These are phyloP conservation scores for Conringia planisiliqua DNA, from an alignment of 345 rosid genomes.

Conservation along the genomic window DNA sequence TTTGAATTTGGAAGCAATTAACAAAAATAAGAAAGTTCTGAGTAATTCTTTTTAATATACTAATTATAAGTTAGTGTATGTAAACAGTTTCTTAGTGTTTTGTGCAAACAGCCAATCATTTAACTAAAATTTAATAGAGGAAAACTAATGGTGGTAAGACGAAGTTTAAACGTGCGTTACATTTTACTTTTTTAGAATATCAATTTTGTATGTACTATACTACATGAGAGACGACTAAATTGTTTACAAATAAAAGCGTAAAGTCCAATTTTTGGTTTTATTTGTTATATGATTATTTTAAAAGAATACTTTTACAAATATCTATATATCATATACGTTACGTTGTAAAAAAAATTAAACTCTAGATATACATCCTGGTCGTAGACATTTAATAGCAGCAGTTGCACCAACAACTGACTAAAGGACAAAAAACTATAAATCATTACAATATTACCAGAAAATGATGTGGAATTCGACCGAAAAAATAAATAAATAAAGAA, in stretches of 20 bases:
- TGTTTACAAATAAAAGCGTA: not conserved
- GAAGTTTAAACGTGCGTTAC: not conserved
- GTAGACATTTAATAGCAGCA: constrained; percentile 34
- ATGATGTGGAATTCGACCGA: constrained; percentile 24
- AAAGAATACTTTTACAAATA: not conserved
- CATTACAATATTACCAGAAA: constrained; percentile 29
- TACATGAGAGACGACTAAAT: not conserved
- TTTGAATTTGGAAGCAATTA: not conserved
- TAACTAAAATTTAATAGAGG: not conserved
- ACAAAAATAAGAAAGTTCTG: not conserved
- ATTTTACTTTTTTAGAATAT: not conserved
- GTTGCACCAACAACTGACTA: constrained; percentile 32
- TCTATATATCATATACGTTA: not conserved
- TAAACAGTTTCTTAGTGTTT: not conserved
- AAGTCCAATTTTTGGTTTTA: not conserved
- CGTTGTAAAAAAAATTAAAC: not conserved
- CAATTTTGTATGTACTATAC: not conserved
- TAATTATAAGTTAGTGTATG: not conserved
- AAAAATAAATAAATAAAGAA: not conserved
- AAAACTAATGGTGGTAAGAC: not conserved
- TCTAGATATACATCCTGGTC: constrained; percentile 5
- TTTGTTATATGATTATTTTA: not conserved
- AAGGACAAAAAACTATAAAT: constrained; percentile 38
- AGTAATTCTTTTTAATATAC: not conserved
- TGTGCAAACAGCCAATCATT: not conserved